Percentiles rank a stretch among this genome's conserved stretches.
Evolutionary conservation across 345 rosid species (phyloP).

Genomic region (Pistacia integerrima): DNA sequence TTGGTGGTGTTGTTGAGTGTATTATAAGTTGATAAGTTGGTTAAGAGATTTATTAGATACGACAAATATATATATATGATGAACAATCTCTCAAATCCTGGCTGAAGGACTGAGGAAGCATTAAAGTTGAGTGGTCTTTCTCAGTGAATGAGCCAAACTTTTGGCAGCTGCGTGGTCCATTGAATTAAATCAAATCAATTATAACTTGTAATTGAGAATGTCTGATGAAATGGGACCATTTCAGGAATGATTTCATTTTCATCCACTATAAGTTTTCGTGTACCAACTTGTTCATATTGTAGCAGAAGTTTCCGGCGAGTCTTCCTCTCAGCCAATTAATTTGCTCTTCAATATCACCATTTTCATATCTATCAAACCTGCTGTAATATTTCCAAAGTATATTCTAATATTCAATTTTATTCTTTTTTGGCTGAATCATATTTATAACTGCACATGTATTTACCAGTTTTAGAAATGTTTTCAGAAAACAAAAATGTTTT

Average conservation of each 20-base stretch:
- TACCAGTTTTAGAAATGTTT: too few relatives aligned
- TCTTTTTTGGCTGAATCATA: too few relatives aligned
- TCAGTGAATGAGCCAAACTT: constrained; percentile 17
- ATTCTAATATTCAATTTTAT: not conserved
- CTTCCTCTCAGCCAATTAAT: not conserved
- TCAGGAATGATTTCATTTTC: constrained; percentile 8
- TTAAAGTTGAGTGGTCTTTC: constrained; percentile 21
- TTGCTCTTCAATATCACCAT: not conserved
- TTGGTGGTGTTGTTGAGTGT: too few relatives aligned
- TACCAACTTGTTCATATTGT: not conserved
- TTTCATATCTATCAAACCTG: not conserved
- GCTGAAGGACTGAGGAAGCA: constrained; percentile 10
- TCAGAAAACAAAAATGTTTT: too few relatives aligned
- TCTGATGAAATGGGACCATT: not conserved
- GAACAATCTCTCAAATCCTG: not conserved
- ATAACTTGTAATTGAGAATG: not conserved
- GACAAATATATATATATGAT: not conserved
- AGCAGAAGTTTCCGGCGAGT: not conserved
- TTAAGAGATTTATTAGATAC: too few relatives aligned
- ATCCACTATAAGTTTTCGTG: not conserved
- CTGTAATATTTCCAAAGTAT: not conserved
- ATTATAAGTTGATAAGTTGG: too few relatives aligned
- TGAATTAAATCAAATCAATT: not conserved
- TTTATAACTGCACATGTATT: too few relatives aligned
- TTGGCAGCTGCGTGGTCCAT: constrained; percentile 11